These are phyloP conservation scores for Stachybotrys chartarum DNA, from an alignment of 2,329 filamentous ascomycete genomes.

Conservation along the genomic window DNA sequence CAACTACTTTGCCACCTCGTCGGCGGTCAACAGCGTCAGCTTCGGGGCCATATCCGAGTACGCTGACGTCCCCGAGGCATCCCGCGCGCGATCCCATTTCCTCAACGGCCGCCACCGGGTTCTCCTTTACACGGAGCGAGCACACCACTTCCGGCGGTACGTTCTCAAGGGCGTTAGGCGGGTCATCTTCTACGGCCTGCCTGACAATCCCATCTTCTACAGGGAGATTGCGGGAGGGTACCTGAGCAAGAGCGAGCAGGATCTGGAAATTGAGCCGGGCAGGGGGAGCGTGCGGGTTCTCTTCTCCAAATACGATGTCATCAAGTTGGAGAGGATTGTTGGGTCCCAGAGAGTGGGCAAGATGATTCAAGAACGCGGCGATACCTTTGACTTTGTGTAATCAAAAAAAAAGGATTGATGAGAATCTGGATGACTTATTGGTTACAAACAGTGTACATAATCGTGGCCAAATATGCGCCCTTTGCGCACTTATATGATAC, in stretches of 20 bases:
- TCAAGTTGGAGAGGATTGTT: conserved; percentile 84
- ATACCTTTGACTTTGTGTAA: conserved; percentile 93
- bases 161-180: conserved; percentile 71
- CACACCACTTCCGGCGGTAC: conserved; percentile 95
- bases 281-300: conserved; percentile 54
- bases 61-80: conserved; percentile 68
- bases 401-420: conserved; percentile 10
- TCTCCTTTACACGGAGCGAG: conserved; percentile 84
- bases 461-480: conserved; percentile 4
- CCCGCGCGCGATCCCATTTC: conserved; percentile 83
- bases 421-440: conserved; percentile 18
- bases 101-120: conserved; percentile 73
- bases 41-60: conserved; percentile 87
- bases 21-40: conserved; percentile 41
- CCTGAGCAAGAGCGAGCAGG: conserved; percentile 52
- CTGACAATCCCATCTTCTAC: conserved; percentile 82
- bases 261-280: conserved; percentile 46
- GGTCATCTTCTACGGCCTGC: conserved; percentile 84
- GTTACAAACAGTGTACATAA: conserved; percentile 16
- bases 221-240: conserved; percentile 66
- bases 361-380: conserved; percentile 77
- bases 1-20: conserved; percentile 78
- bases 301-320: conserved; percentile 83
- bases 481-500: conserved; percentile 8
- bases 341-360: conserved; percentile 72